Base-by-base conservation (phyloP, 768 basidiomycete species). In the Lactarius trivialis region DNA sequence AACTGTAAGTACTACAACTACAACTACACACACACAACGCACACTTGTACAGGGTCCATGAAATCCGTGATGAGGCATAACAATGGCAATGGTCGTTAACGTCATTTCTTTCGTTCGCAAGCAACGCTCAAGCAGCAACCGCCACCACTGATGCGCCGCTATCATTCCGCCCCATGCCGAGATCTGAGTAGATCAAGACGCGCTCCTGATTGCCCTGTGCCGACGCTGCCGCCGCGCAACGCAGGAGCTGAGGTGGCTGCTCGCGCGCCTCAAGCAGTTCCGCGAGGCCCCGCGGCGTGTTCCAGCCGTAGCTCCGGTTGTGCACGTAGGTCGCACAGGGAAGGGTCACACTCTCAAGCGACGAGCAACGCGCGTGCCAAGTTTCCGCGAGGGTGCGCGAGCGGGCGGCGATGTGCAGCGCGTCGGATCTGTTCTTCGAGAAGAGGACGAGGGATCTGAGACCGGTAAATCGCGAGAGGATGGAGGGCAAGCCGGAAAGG, bases 261-360 rank as follows among this genome's bases (percentile, higher is more conserved):
- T 65, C 66, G 26, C 66, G 60, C 12, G 55, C 56, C 3, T 54
- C 19, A 24, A 64, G 60, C 24, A 66, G 45, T 12, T 68, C 61
- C 34, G 68, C 69, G 7, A 70, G 61, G 33, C 69, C 71, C 6
- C 51, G 58, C 30, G 63, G 21, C 14, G 68, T 67, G 24, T 70
- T 50, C 71, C 71, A 72, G 24, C 71, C 69, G 33, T 63, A 55
- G 30, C 9, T 15, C 21, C 33, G 51, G 33, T 69, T 66, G 52
- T 62, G 65, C 43, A 72, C 66, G 41, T 63, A 70, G 4, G 65
- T 66, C 26, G 63, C 63, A n/a, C 58, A 54, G 4, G 67, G 58
- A 37, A 72, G 63, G 19, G 69, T 68, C 26, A 72, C 65, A 45
- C 66, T 62, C 56, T 71, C 69, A 28, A 72, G 63, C 8, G 71